Evolutionary conservation across 108 stramenopile genomes (phyloP), one percentile per base, ranked within the genome.

Genomic region (Skeletonema costatum): DNA sequence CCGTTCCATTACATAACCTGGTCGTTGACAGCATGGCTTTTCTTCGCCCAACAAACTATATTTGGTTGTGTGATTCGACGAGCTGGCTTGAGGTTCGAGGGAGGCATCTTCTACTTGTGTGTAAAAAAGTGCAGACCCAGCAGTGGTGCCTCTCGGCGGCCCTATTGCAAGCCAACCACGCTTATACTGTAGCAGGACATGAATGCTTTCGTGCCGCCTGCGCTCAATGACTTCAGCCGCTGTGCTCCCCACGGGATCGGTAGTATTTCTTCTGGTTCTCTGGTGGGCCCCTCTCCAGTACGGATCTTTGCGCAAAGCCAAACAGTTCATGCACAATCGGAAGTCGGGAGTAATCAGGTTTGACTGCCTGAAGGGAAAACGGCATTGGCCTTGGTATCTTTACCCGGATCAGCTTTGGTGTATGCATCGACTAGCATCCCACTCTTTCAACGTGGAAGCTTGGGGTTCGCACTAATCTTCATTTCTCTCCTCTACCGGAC

Each of bases 401-500:
- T 76, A 35, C 68, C 64, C 6, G 58, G 41, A 41, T 85, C 90
- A 33, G 93, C 96, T 56, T 80, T 77, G 6, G 87, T 73, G 73
- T 97, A 97, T 3, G 96, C 90, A 60, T 97, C 92, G 13, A 94
- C 92, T 66, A 97, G 70, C 89, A 93, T 97, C n/a, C 93, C 92
- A 92, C 75, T 94, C 93, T 60, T 90, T 65, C 12, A 97, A 69
- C 1, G 92, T 89, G 4, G n/a, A n/a, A 87, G 93, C 39, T 97
- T 94, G 33, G 93, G 92, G 79, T 93, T 94, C 30, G 78, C n/a
- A n/a, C 68, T 10, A 67, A 46, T 32, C 76, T 53, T 91, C n/a
- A n/a, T 92, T 94, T 64, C 74, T 72, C 61, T 90, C 85, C 48
- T 61, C 69, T 19, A 75, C 66, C 30, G 64, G 75, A n/a, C 6